These are phyloP conservation scores for Teratosphaeria gauchensis DNA, from an alignment of 2,329 filamentous ascomycete genomes.

Conservation along the genomic window DNA sequence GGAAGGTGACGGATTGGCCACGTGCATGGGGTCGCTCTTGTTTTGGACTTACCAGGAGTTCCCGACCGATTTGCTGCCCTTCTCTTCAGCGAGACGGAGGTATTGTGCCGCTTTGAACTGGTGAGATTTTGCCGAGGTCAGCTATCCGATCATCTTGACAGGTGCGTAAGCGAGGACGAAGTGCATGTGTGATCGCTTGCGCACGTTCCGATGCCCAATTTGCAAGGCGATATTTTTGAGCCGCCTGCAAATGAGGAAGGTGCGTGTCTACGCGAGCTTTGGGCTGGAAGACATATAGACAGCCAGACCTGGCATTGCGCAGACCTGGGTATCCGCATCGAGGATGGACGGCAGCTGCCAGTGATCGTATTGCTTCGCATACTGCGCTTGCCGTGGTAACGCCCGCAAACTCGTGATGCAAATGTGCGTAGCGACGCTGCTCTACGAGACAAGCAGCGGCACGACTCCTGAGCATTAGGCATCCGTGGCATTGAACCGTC, in stretches of 20 bases:
- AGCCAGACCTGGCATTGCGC: neutral
- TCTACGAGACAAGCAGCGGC: no score
- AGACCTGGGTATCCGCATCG: neutral
- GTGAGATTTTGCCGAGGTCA: conserved; percentile 6
- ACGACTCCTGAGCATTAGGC: no score
- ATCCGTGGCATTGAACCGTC: neutral
- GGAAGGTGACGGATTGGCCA: neutral
- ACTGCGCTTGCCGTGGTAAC: neutral
- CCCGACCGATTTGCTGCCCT: conserved; percentile 80
- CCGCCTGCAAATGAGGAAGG: neutral
- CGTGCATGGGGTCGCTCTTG: neutral
- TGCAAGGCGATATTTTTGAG: neutral
- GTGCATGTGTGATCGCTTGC: neutral
- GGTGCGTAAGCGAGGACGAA: neutral
- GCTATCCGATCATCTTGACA: neutral
- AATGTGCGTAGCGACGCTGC: no score
- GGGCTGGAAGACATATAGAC: neutral
- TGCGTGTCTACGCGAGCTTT: neutral
- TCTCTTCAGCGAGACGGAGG: conserved; percentile 81
- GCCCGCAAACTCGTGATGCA: neutral
- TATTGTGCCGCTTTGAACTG: conserved; percentile 79
- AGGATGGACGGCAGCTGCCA: neutral
- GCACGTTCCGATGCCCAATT: neutral
- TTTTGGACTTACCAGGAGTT: conserved; percentile 74
- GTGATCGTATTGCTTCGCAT: neutral